phyloP scores from a whole-genome alignment of 1,284 basidiomycete species.

The Austroboletus novae-zelandiae region DNA sequence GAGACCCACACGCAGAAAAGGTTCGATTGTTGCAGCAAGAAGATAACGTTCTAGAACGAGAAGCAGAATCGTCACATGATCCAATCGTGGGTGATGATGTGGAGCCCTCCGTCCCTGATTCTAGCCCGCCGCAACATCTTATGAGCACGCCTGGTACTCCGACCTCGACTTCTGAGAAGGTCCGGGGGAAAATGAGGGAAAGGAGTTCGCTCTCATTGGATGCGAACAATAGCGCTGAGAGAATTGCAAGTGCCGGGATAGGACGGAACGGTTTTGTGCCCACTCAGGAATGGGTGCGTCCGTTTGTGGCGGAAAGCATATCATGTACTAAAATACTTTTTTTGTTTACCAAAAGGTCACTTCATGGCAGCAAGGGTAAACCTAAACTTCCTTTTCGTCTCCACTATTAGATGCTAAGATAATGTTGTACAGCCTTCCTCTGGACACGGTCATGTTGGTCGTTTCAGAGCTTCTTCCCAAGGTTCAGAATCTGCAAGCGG shows the following conservation, averaged over 20 bases:
- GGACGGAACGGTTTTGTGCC: conserved; percentile 89
- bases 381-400: neutral
- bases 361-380: conserved; percentile 85
- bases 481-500: conserved; percentile 77
- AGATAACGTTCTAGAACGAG: conserved; percentile 24
- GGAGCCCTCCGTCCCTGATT: conserved; percentile 22
- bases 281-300: conserved; percentile 89
- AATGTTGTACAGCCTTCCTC: conserved; percentile 57
- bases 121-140: conserved; percentile 44
- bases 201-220: conserved; percentile 62
- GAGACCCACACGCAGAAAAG: conserved; percentile 53
- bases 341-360: conserved; percentile 49
- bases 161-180: conserved; percentile 68
- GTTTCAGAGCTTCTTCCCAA: conserved; percentile 86
- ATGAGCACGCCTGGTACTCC: conserved; percentile 35
- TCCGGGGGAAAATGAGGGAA: conserved; percentile 82
- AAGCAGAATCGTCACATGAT: conserved; percentile 23
- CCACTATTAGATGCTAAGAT: conserved; percentile 5
- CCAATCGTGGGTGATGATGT: conserved; percentile 28
- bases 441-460: conserved; percentile 81
- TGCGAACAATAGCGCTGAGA: conserved; percentile 56
- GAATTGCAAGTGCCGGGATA: conserved; percentile 61
- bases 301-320: neutral
- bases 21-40: conserved; percentile 54
- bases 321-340: neutral